Percentiles rank a stretch among this genome's conserved stretches.
Conservation (phyloP, 2,329 filamentous ascomycete genomes). For the Colletotrichum phormii region DNA sequence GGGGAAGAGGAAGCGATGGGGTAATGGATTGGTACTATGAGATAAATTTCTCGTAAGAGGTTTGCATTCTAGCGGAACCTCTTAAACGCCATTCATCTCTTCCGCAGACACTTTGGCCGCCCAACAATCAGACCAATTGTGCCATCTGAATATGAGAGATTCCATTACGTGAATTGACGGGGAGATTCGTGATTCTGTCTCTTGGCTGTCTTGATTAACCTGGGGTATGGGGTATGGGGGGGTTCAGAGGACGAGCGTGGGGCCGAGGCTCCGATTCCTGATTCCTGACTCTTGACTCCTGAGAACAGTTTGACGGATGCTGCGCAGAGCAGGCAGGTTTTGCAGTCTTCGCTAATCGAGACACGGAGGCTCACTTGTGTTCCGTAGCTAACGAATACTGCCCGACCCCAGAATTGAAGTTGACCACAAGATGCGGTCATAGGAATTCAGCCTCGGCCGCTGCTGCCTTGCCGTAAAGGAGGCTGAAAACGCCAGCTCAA, state of each 20-base stretch:
- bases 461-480: background rate
- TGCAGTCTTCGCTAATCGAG: background rate
- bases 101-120: constrained; percentile 10
- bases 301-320: background rate
- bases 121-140: background rate
- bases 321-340: background rate
- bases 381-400: background rate
- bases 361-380: background rate
- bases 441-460: background rate
- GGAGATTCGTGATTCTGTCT: background rate
- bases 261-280: background rate
- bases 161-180: constrained; percentile 10
- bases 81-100: background rate
- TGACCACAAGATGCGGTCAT: background rate
- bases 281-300: no score
- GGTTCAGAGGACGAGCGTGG: background rate
- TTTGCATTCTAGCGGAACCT: constrained; percentile 19
- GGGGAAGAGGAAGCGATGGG: constrained; percentile 16
- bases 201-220: background rate
- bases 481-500: background rate
- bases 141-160: background rate
- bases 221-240: constrained; percentile 24
- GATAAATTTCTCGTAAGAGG: constrained; percentile 31
- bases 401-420: background rate
- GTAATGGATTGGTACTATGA: constrained; percentile 12